These are phyloP conservation scores for Xylaria multiplex DNA, from an alignment of 2,329 filamentous ascomycete species.

Conservation along the genomic window DNA sequence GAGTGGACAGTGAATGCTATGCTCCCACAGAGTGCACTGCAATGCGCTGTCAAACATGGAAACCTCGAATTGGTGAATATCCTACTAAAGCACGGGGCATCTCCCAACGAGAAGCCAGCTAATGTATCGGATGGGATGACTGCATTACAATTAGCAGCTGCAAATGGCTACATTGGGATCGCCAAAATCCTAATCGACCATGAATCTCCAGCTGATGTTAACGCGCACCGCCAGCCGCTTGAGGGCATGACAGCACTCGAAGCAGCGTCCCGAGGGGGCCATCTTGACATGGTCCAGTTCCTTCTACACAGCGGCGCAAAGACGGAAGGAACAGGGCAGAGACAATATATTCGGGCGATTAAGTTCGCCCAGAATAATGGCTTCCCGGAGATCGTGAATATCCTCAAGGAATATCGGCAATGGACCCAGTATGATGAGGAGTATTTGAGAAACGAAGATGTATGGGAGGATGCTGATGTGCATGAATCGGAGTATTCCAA, in stretches of 20 bases:
- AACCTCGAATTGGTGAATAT: neutral
- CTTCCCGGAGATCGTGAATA: neutral
- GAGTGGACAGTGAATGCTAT: neutral
- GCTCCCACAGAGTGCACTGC: neutral
- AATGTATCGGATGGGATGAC: neutral
- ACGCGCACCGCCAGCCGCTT: neutral
- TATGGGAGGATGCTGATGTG: neutral
- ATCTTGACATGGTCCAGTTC: constrained; percentile 23
- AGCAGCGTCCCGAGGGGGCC: constrained; percentile 1
- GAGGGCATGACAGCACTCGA: constrained; percentile 15
- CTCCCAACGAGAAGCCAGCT: neutral
- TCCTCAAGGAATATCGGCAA: neutral
- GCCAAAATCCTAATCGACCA: neutral
- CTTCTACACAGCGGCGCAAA: constrained; percentile 6
- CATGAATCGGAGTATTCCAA: neutral
- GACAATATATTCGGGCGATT: constrained; percentile 11
- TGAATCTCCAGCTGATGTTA: neutral
- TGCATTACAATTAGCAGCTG: neutral
- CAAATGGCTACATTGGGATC: neutral
- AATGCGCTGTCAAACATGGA: neutral
- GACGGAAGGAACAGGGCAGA: neutral
- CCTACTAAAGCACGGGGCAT: neutral
- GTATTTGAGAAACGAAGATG: neutral
- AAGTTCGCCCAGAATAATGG: neutral
- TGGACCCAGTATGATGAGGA: neutral